These are phyloP conservation scores for Allium cepa DNA, from an alignment of 106 monocot species.

Conservation along the genomic window DNA sequence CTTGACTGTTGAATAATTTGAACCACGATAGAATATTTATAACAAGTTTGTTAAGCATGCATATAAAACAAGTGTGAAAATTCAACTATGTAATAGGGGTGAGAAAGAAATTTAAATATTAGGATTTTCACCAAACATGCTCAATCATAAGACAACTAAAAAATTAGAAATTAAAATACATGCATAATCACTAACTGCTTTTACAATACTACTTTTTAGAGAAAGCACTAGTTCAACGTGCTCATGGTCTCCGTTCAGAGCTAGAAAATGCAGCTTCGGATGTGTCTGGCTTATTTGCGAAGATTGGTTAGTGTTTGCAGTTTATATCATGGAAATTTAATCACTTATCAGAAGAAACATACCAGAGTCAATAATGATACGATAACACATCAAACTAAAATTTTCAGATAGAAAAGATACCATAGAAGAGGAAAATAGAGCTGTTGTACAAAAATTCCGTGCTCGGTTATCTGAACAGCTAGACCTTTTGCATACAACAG, in stretches of 20 bases:
- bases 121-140: too few relatives aligned
- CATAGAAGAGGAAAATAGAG: constrained; percentile 51
- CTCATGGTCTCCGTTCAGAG: constrained; percentile 52
- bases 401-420: constrained; percentile 52
- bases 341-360: background rate
- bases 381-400: background rate
- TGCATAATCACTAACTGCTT: background rate
- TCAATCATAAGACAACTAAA: too few relatives aligned
- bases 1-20: too few relatives aligned
- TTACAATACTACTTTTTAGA: constrained; percentile 20
- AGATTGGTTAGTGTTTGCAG: constrained; percentile 41
- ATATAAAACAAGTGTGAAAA: too few relatives aligned
- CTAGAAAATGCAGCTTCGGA: constrained; percentile 54
- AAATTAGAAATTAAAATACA: background rate
- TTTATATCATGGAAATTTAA: background rate
- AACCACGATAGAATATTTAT: too few relatives aligned
- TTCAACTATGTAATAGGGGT: too few relatives aligned
- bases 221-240: constrained; percentile 48
- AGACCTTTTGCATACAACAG: constrained; percentile 41
- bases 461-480: constrained; percentile 47
- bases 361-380: background rate
- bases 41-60: too few relatives aligned
- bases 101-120: too few relatives aligned
- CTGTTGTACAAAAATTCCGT: constrained; percentile 36
- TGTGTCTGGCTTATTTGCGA: constrained; percentile 52